A percentile compares a stretch with the other conserved stretches of the same genome.
phyloP scores from a whole-genome alignment of 2,329 filamentous ascomycete genomes.

The Periconia digitata region DNA sequence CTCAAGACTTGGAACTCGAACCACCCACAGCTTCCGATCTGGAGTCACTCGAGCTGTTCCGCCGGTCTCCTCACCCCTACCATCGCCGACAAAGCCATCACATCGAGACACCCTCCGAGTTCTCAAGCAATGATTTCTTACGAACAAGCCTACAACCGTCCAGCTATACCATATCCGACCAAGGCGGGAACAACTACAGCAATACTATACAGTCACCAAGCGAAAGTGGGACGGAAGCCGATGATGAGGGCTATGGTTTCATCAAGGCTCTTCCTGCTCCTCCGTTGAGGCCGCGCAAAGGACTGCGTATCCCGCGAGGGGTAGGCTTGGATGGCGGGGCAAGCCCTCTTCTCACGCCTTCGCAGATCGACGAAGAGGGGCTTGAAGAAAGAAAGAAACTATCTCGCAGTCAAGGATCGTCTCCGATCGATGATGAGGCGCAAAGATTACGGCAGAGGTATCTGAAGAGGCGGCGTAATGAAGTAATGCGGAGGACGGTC shows the following conservation, averaged over 20 bases:
- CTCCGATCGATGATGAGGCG: constrained; percentile 36
- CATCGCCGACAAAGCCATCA: constrained; percentile 32
- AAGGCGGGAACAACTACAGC: constrained; percentile 28
- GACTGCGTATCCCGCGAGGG: constrained; percentile 60
- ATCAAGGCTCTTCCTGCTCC: constrained; percentile 84
- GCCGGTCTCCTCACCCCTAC: constrained; percentile 44
- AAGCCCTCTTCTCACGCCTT: constrained; percentile 50
- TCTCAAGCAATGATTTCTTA: constrained; percentile 21
- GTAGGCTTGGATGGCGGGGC: constrained; percentile 36
- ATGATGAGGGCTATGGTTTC: constrained; percentile 79
- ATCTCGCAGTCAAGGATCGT: constrained; percentile 11
- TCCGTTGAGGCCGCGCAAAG: constrained; percentile 72
- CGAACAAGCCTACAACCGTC: constrained; percentile 18
- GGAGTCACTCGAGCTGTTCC: constrained; percentile 37
- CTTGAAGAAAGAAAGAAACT: constrained; percentile 26
- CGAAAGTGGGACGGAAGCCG: constrained; percentile 92
- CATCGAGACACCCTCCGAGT: constrained; percentile 17
- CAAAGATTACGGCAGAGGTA: constrained; percentile 63
- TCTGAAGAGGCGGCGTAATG: constrained; percentile 83
- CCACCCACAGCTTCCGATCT: constrained; percentile 22
- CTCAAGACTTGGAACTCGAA: constrained; percentile 20
- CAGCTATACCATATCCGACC: constrained; percentile 25
- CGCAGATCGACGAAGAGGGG: constrained; percentile 51
- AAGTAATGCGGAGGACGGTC: constrained; percentile 70
- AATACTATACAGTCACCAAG: constrained; percentile 56